Evolutionary conservation across 202 grass and related monocot species (phyloP).

Genomic region (Hordeum pubiflorum): DNA sequence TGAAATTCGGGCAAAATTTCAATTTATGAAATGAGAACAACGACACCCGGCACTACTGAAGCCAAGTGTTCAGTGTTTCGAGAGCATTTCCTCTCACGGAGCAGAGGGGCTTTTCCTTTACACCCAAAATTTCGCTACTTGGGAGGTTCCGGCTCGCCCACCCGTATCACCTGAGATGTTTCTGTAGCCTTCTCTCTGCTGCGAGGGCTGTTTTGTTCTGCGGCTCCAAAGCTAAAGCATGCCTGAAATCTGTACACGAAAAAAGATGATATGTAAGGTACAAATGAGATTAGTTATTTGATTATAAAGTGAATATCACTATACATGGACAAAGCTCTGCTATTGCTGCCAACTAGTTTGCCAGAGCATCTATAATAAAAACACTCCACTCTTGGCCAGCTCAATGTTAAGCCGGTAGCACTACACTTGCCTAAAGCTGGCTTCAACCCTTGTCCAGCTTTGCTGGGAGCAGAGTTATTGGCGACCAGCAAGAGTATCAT

Average conservation of each 20-base stretch:
- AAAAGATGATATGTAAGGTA: conserved; percentile 12
- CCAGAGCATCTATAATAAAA: not conserved
- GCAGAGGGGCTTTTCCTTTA: not conserved
- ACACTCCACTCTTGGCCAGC: not conserved
- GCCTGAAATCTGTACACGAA: conserved; percentile 73
- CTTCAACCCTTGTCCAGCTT: not conserved
- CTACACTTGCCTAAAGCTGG: not conserved
- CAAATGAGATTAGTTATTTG: not conserved
- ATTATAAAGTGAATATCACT: not conserved
- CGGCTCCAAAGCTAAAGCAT: conserved; percentile 76
- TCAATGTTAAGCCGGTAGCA: not conserved
- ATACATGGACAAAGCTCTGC: not conserved
- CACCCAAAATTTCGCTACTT: conserved; percentile 7
- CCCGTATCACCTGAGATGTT: conserved; percentile 41
- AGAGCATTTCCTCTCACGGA: not conserved
- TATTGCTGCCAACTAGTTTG: not conserved
- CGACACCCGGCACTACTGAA: not conserved
- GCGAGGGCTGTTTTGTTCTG: conserved; percentile 79
- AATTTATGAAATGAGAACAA: not conserved
- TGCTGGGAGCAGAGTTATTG: not conserved
- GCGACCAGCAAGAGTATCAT: not conserved
- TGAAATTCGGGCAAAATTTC: not conserved
- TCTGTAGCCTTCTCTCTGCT: conserved; percentile 77
- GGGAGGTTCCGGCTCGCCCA: not conserved
- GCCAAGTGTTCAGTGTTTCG: not conserved